These are phyloP conservation scores for Lentinula boryana DNA, from an alignment of 768 basidiomycete species.

Conservation along the genomic window DNA sequence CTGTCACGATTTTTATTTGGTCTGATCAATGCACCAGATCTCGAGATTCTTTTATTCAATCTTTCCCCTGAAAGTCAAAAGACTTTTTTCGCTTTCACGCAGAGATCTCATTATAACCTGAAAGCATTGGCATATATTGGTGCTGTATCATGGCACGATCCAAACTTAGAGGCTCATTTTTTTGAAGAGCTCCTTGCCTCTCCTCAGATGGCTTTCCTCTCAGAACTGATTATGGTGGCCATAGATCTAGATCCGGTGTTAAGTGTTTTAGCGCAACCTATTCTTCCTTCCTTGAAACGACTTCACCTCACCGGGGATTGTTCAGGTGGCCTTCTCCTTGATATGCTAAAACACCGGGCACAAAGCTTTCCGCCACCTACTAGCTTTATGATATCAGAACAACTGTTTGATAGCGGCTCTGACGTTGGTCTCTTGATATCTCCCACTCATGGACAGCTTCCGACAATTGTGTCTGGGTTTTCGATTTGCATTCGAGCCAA, in stretches of 20 bases:
- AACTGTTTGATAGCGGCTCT: not conserved
- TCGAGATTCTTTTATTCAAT: not conserved
- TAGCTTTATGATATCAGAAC: not conserved
- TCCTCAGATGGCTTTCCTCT: not conserved
- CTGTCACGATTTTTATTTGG: not conserved
- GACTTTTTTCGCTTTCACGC: not conserved
- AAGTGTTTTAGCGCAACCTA: not conserved
- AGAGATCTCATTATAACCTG: not conserved
- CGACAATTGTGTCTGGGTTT: too few species aligned
- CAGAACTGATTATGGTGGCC: not conserved
- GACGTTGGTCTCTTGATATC: not conserved
- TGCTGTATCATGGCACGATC: too few species aligned
- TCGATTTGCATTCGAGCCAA: too few species aligned
- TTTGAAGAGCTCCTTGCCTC: not conserved
- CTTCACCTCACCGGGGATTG: not conserved
- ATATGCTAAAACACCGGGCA: not conserved
- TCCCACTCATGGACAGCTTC: too few species aligned
- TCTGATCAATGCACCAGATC: not conserved
- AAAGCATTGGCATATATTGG: not conserved
- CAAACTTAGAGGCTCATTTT: not conserved
- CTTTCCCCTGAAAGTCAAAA: not conserved
- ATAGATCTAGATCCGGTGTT: not conserved
- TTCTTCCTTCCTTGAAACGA: not conserved
- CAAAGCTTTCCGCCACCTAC: not conserved
- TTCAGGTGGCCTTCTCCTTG: not conserved